Base-by-base conservation (phyloP, 768 basidiomycete genomes). In the Naganishia vishniacii region DNA sequence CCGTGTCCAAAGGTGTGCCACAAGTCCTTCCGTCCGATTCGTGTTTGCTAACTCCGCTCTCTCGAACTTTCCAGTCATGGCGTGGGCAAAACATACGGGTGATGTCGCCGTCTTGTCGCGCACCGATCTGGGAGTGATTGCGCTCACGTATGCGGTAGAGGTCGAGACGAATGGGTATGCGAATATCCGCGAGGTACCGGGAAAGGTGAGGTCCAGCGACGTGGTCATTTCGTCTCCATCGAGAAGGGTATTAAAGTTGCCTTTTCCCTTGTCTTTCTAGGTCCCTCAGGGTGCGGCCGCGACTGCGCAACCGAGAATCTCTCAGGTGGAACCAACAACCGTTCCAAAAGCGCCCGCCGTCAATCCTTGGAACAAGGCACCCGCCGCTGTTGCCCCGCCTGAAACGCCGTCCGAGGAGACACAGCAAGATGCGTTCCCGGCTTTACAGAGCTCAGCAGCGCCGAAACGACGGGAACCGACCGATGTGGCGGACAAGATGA, bases 41-140 rank as follows among this genome's bases (percentile, higher is more conserved):
- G n/a, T n/a, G n/a, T n/a, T n/a, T n/a, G n/a, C n/a, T n/a, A n/a
- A n/a, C n/a, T n/a, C n/a, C n/a, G n/a, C n/a, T n/a, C n/a, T n/a
- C n/a, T n/a, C n/a, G n/a, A n/a, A n/a, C n/a, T n/a, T n/a, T n/a
- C n/a, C 34, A 97, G 95, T 94, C 4, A 89, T 88, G 61, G 86
- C 87, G 66, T 86, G 85, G 78, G 90, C 95, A 3, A 94, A 91
- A 81, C 89, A 89, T 81, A 94, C 94, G 0, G 95, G 95, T 74
- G 95, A 99, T 78, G 93, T 91, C 74, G 81, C 89, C 45, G 93
- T 91, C 48, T 81, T 99, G 41, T 95, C 91, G 15, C 84, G 87
- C 76, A 83, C 92, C 15, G 95, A 99, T 85, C 76, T 99, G 44
- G 86, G 88, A 70, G 85, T 98, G 40, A 78, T 98, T 53, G 94